A percentile compares a stretch with the other conserved stretches of the same genome.
Evolutionary conservation across 2,329 filamentous ascomycete genomes (phyloP).

Genomic region (Cercospora sojina): DNA sequence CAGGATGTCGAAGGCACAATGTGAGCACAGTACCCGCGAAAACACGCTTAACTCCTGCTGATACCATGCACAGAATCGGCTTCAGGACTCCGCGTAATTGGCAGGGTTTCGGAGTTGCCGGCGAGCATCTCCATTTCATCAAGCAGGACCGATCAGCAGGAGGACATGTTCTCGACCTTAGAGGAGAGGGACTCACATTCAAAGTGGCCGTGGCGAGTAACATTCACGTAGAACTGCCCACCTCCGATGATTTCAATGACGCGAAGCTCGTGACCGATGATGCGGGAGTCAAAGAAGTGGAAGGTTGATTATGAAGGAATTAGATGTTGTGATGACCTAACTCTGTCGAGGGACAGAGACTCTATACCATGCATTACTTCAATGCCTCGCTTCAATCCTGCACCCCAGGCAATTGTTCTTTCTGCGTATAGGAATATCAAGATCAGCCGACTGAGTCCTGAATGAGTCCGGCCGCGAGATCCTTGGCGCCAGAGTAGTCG

Average conservation of each 20-base stretch:
- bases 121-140: slow-evolving; percentile 47
- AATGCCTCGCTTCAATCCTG: not conserved
- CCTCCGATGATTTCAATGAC: slow-evolving; percentile 42
- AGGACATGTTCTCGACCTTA: slow-evolving; percentile 45
- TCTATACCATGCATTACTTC: not conserved
- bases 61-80: slow-evolving; percentile 35
- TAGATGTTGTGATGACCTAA: too few species aligned
- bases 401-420: not conserved
- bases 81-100: slow-evolving; percentile 44
- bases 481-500: slow-evolving; percentile 47
- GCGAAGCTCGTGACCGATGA: slow-evolving; percentile 39
- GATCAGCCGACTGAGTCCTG: slow-evolving; percentile 36
- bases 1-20: slow-evolving; percentile 42
- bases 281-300: slow-evolving; percentile 39
- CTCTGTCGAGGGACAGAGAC: not conserved
- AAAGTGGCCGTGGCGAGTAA: slow-evolving; percentile 41
- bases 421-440: not conserved
- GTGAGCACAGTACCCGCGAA: not conserved
- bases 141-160: slow-evolving; percentile 39
- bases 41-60: not conserved
- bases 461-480: slow-evolving; percentile 45
- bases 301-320: slow-evolving; percentile 32
- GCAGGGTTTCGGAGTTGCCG: slow-evolving; percentile 45
- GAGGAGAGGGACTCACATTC: slow-evolving; percentile 37
- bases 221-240: slow-evolving; percentile 44